Evolutionary conservation across 1,284 basidiomycete genomes (phyloP).

Genomic region (Caloboletus firmus): DNA sequence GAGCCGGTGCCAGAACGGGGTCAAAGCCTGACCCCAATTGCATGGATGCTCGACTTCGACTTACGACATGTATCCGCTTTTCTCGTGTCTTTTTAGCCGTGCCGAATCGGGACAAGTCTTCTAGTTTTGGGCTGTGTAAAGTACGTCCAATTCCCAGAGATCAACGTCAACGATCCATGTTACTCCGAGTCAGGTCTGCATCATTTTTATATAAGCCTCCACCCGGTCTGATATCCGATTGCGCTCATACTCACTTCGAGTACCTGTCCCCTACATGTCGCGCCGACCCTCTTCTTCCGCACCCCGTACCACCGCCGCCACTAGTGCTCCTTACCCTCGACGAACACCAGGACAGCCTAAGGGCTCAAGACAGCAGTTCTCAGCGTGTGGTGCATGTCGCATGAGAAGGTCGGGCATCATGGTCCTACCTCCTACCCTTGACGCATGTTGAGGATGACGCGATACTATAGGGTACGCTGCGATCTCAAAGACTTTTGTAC

Average conservation of each 20-base stretch:
- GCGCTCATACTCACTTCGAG: neutral
- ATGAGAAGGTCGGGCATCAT: constrained; percentile 63
- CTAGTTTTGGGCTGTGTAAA: constrained; percentile 26
- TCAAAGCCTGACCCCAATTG: constrained; percentile 28
- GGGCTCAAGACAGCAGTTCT: constrained; percentile 77
- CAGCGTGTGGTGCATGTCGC: constrained; percentile 87
- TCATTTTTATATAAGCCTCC: constrained; percentile 20
- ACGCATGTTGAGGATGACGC: constrained; percentile 5
- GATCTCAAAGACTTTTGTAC: constrained; percentile 74
- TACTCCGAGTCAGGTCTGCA: constrained; percentile 20
- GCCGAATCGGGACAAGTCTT: constrained; percentile 19
- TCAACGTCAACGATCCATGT: constrained; percentile 32
- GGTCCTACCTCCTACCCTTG: neutral
- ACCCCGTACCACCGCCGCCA: constrained; percentile 34
- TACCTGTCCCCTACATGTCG: constrained; percentile 45
- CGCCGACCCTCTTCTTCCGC: constrained; percentile 46
- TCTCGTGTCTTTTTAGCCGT: constrained; percentile 37
- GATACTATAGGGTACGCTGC: constrained; percentile 64
- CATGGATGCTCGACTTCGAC: constrained; percentile 33
- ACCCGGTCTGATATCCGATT: constrained; percentile 1
- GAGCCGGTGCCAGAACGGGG: constrained; percentile 11
- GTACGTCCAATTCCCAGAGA: constrained; percentile 31
- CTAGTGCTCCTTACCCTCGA: constrained; percentile 47
- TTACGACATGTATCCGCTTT: constrained; percentile 39
- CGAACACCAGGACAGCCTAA: constrained; percentile 63